Evolutionary conservation across 2,329 filamentous ascomycete species (phyloP), one percentile per base, ranked within the genome.

Genomic region (Metarhizium album): DNA sequence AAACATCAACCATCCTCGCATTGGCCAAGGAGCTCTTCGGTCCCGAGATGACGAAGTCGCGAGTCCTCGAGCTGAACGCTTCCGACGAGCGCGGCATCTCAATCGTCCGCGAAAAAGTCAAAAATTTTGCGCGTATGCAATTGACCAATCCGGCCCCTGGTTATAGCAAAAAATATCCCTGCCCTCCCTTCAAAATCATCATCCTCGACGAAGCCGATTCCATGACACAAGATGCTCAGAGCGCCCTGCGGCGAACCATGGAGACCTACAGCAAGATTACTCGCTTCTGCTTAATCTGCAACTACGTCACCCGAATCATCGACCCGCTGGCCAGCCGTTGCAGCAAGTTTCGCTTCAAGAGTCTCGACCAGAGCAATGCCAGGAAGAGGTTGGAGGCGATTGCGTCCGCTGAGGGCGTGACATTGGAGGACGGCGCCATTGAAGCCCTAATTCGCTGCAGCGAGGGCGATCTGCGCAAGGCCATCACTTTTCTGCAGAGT

Each of bases 171-270:
- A 71, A 84, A 63, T 96, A 95, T 62, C 90, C 93, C 0, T 97
- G 91, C 65, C 93, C 93, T 22, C 93, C 93, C 0, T 98, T 96
- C 75, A 99, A 98, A 73, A 95, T 99, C 65, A 91, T 98, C 64
- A 89, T 99, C 54, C 82, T 99, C 53, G 93, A 98, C 69, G 93
- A 98, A 72, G 93, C 93, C 58, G 93, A 99, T 67, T 93, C 86
- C 58, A 97, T 99, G 91, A 98, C 93, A 38, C 91, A 97, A 68
- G 94, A 98, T 70, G 93, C 93, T 13, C 93, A 98, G 73, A 87
- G 83, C 53, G 93, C 94, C 4, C 75, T 98, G 52, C 79, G 93
- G 57, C 80, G 94, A 50, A 98, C 93, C 2, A 99, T 99, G 93
- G 93, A 99, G 72, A 95, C 90, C 45, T 97, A 97, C 69, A 87